Percentiles rank a stretch among this genome's conserved stretches.
phyloP scores from a whole-genome alignment of 139 green algal genomes.

The Coelastrella sp. region DNA sequence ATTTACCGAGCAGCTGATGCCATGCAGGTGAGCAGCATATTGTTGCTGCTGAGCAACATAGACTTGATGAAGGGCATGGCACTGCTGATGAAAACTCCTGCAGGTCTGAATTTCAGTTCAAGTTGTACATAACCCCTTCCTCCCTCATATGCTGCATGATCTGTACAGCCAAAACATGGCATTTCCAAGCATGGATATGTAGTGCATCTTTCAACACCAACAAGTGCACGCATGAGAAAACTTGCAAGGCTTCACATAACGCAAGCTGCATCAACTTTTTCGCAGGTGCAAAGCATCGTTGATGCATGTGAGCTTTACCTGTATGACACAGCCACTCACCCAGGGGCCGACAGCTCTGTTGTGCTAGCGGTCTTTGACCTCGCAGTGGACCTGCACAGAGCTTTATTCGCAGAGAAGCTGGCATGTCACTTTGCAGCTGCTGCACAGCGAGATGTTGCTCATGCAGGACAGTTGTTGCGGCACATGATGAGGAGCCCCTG shows the following conservation, averaged over 20 bases:
- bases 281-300: constrained; percentile 17
- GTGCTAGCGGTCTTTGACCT: constrained; percentile 29
- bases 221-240: too few relatives aligned
- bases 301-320: constrained; percentile 45
- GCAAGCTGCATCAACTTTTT: not conserved
- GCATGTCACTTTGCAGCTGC: constrained; percentile 29
- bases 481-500: constrained; percentile 22
- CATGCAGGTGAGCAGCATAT: constrained; percentile 32
- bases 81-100: too few relatives aligned
- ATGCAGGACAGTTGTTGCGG: not conserved
- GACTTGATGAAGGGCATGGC: too few relatives aligned
- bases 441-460: constrained; percentile 32
- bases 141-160: too few relatives aligned
- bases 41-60: not conserved
- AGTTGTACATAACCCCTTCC: too few relatives aligned
- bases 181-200: too few relatives aligned
- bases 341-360: not conserved
- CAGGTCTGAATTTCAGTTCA: too few relatives aligned
- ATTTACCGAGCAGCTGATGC: constrained; percentile 45
- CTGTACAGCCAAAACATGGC: too few relatives aligned
- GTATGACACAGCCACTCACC: not conserved
- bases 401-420: not conserved
- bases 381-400: constrained; percentile 25
- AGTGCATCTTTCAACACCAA: too few relatives aligned
- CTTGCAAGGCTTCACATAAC: too few relatives aligned